Percentiles rank a stretch among this genome's conserved stretches.
Evolutionary conservation across 2,329 filamentous ascomycete species (phyloP).

Genomic region (Ophiocordyceps camponoti-floridani): DNA sequence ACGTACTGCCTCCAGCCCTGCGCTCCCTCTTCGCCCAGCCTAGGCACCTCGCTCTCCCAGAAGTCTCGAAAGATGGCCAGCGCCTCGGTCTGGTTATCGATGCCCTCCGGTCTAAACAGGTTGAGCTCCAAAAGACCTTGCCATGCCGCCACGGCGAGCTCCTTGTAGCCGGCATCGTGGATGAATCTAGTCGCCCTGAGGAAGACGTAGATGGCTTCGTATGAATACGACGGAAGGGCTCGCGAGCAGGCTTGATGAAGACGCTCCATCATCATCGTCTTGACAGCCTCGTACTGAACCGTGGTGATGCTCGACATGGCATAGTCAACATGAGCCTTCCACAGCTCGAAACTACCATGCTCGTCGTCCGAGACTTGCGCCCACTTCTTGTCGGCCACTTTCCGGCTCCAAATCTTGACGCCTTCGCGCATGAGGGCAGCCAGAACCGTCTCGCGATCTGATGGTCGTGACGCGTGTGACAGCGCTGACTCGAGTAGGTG

Average conservation of each 20-base stretch:
- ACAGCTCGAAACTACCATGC: slow-evolving; percentile 34
- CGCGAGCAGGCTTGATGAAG: slow-evolving; percentile 8
- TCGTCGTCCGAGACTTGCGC: slow-evolving; percentile 20
- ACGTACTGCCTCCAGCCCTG: slow-evolving; percentile 50
- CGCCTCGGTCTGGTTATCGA: slow-evolving; percentile 7
- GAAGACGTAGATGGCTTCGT: slow-evolving; percentile 45
- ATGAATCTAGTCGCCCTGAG: slow-evolving; percentile 58
- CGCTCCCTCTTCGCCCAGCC: slow-evolving; percentile 58
- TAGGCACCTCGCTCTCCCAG: slow-evolving; percentile 70
- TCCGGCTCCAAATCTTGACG: slow-evolving; percentile 51
- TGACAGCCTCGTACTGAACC: slow-evolving; percentile 52
- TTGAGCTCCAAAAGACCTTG: slow-evolving; percentile 63
- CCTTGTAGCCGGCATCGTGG: slow-evolving; percentile 58
- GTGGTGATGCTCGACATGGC: slow-evolving; percentile 47
- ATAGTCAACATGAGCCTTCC: slow-evolving; percentile 57
- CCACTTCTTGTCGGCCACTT: slow-evolving; percentile 48
- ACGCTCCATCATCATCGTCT: slow-evolving; percentile 39
- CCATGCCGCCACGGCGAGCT: slow-evolving; percentile 65
- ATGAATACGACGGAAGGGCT: not conserved
- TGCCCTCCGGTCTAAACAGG: slow-evolving; percentile 28
- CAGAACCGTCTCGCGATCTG: slow-evolving; percentile 41
- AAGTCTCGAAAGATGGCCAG: slow-evolving; percentile 45
- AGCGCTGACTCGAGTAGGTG: slow-evolving; percentile 67
- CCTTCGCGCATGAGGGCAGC: slow-evolving; percentile 59
- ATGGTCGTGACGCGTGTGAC: slow-evolving; percentile 25